Conservation (phyloP, 2,329 filamentous ascomycete species). For the Monosporascus sp. region DNA sequence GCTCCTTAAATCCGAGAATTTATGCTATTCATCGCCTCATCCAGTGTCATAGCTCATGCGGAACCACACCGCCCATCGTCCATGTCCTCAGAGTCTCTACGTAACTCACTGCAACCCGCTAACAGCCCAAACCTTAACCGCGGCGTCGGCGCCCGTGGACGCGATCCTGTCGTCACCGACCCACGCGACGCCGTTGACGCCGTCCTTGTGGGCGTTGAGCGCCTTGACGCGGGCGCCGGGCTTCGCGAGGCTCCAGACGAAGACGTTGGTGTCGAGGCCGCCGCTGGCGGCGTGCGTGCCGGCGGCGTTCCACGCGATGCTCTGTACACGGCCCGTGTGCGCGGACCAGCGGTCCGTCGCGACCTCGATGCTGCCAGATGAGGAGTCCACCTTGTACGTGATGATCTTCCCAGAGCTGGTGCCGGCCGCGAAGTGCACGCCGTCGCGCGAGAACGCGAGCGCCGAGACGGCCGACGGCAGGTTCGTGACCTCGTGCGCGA, state of each 20-base stretch:
- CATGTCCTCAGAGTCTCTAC: slow-evolving; percentile 3
- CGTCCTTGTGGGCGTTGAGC: slow-evolving; percentile 90
- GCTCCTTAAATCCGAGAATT: no score
- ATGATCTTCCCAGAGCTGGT: slow-evolving; percentile 82
- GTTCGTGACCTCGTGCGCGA: slow-evolving; percentile 55
- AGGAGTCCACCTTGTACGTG: slow-evolving; percentile 60
- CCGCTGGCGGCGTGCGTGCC: slow-evolving; percentile 79
- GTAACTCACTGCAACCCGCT: slow-evolving; percentile 43
- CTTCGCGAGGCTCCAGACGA: slow-evolving; percentile 81
- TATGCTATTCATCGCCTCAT: no score
- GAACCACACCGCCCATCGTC: neutral
- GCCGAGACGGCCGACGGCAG: slow-evolving; percentile 69
- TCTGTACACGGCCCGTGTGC: slow-evolving; percentile 53
- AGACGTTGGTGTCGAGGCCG: slow-evolving; percentile 84
- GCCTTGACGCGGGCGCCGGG: slow-evolving; percentile 82
- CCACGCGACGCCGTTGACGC: slow-evolving; percentile 85
- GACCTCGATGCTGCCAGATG: slow-evolving; percentile 53
- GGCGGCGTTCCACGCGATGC: slow-evolving; percentile 69
- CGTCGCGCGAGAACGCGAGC: slow-evolving; percentile 76
- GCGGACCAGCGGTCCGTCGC: slow-evolving; percentile 70
- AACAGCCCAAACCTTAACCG: slow-evolving; percentile 83
- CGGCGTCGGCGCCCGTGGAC: slow-evolving; percentile 80
- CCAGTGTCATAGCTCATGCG: no score
- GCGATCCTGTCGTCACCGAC: slow-evolving; percentile 61
- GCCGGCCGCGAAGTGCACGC: slow-evolving; percentile 74